These are phyloP conservation scores for Achlya hypogyna DNA, from an alignment of 352 stramenopile genomes.

Conservation along the genomic window DNA sequence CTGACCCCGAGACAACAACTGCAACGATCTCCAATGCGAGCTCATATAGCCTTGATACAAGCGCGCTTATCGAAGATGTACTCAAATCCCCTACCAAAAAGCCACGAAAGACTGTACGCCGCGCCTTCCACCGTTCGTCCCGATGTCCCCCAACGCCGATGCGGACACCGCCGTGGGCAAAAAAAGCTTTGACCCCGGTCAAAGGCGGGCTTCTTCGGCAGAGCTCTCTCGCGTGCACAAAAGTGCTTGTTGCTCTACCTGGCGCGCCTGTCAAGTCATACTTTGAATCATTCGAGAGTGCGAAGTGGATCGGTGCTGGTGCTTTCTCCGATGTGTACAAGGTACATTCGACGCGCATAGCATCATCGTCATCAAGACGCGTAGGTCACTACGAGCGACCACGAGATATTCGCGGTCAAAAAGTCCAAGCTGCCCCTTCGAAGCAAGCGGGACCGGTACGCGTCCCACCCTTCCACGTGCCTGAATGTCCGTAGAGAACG, in stretches of 20 bases:
- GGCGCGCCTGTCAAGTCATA: background rate
- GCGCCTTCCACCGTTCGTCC: background rate
- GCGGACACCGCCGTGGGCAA: constrained; percentile 13
- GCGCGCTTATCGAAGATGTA: background rate
- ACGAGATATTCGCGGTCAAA: constrained; percentile 58
- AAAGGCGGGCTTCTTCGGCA: background rate
- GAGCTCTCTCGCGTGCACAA: constrained; percentile 20
- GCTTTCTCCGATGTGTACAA: constrained; percentile 68
- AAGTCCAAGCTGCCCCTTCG: constrained; percentile 71
- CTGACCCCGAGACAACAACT: background rate
- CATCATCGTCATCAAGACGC: constrained; percentile 9
- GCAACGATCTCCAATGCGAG: background rate
- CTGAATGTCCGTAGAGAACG: constrained; percentile 31
- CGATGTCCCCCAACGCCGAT: constrained; percentile 19
- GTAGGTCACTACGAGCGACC: constrained; percentile 22
- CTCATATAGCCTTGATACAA: background rate
- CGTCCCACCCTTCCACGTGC: background rate
- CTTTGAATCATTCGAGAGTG: constrained; percentile 49
- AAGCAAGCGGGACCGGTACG: constrained; percentile 61
- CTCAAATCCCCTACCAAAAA: background rate
- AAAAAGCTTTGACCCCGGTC: background rate
- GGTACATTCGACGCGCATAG: constrained; percentile 21
- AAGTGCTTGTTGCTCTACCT: constrained; percentile 4
- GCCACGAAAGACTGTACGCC: background rate
- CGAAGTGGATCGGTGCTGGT: constrained; percentile 53